Evolutionary conservation across 1,284 basidiomycete species (phyloP).

Genomic region (Cutaneotrichosporon arboriforme): DNA sequence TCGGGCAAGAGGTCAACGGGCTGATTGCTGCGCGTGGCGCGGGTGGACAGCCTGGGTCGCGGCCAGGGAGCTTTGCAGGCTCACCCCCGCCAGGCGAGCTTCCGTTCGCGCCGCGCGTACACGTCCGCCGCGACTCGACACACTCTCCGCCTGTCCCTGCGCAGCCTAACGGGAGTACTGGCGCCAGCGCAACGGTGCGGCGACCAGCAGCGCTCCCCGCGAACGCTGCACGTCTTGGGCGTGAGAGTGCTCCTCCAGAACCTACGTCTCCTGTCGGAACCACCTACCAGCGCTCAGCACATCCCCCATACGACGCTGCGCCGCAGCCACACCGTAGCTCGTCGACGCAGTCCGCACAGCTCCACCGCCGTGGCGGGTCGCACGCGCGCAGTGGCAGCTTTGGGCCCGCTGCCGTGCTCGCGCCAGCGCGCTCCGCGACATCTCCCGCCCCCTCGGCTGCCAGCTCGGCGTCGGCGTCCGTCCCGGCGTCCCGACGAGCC

Average conservation of each 20-base stretch:
- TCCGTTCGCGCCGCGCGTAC: background rate
- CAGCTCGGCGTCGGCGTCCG: background rate
- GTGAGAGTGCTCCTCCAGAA: background rate
- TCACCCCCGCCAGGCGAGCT: conserved; percentile 7
- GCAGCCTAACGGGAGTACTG: background rate
- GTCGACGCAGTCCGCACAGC: too few species aligned
- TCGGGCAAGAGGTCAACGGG: conserved; percentile 19
- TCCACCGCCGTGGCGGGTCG: background rate
- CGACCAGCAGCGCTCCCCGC: conserved; percentile 26
- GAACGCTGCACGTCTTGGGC: conserved; percentile 12
- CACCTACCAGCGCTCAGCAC: background rate
- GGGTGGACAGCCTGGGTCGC: background rate
- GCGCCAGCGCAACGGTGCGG: background rate
- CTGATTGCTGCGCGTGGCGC: conserved; percentile 7
- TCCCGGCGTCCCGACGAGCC: background rate
- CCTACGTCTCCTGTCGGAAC: background rate
- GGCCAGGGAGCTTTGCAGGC: conserved; percentile 8
- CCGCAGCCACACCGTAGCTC: background rate
- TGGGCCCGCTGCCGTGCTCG: background rate
- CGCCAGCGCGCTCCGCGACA: background rate
- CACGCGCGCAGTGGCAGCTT: background rate
- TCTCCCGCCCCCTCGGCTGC: background rate
- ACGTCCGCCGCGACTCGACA: conserved; percentile 6
- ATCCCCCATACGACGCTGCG: background rate
- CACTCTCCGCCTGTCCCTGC: conserved; percentile 7